Conservation (phyloP, 2,329 filamentous ascomycete species). For the Curvularia sp. region DNA sequence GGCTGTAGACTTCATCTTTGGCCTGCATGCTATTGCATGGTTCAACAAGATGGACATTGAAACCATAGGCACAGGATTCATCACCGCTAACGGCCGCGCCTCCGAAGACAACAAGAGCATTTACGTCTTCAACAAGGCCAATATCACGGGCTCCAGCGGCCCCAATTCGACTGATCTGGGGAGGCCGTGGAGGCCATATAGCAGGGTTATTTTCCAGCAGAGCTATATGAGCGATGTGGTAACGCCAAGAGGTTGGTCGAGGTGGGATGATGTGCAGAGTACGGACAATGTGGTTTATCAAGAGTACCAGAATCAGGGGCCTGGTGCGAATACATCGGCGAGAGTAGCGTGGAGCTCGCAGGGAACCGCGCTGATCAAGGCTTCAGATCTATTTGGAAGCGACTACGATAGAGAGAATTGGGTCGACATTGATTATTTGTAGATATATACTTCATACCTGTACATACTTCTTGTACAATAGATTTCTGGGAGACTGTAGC, state of each 20-base stretch:
- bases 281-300: constrained; percentile 22
- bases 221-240: constrained; percentile 62
- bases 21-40: constrained; percentile 56
- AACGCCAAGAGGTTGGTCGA: constrained; percentile 63
- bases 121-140: constrained; percentile 61
- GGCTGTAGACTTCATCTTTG: constrained; percentile 66
- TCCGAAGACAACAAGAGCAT: constrained; percentile 45
- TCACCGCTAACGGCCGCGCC: constrained; percentile 34
- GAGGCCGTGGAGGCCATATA: constrained; percentile 58
- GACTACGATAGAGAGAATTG: constrained; percentile 25
- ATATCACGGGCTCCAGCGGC: constrained; percentile 48
- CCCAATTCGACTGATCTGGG: constrained; percentile 55
- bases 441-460: neutral
- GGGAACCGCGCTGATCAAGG: constrained; percentile 11
- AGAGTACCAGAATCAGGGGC: constrained; percentile 29
- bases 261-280: constrained; percentile 28
- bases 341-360: constrained; percentile 22
- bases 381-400: constrained; percentile 20
- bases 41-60: constrained; percentile 49
- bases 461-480: neutral
- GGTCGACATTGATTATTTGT: constrained; percentile 25
- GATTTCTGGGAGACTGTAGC: neutral
- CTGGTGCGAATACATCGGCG: constrained; percentile 15
- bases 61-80: constrained; percentile 23
- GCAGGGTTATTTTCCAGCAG: constrained; percentile 58